A percentile compares a stretch with the other conserved stretches of the same genome.
Evolutionary conservation across 202 grass and related monocot genomes (phyloP).

Genomic region (Zizania palustris): DNA sequence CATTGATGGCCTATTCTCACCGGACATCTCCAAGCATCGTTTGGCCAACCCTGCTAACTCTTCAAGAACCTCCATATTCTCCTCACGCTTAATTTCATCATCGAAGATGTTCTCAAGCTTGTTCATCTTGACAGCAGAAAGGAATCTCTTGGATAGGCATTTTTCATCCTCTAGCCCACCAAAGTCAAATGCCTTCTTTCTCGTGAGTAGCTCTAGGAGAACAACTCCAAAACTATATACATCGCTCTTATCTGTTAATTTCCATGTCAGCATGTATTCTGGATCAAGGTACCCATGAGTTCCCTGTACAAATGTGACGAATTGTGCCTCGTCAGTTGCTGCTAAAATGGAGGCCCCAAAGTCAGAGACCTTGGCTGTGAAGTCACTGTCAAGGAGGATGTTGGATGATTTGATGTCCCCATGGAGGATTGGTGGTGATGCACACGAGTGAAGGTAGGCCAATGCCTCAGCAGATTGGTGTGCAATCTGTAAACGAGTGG

Average conservation of each 20-base stretch:
- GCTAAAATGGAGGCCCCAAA: conserved; percentile 52
- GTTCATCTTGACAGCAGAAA: conserved; percentile 20
- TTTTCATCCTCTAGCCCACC: conserved; percentile 4
- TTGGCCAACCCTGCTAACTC: conserved; percentile 40
- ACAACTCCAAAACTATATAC: conserved; percentile 54
- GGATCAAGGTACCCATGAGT: conserved; percentile 52
- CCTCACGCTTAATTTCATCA: neutral
- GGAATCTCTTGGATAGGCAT: conserved; percentile 35
- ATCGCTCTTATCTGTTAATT: conserved; percentile 52
- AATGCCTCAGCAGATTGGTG: conserved; percentile 36
- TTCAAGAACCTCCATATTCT: conserved; percentile 31
- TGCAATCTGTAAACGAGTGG: conserved; percentile 42
- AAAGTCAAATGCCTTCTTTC: conserved; percentile 27
- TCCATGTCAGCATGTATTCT: conserved; percentile 43
- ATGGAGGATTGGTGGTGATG: conserved; percentile 43
- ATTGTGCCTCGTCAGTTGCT: conserved; percentile 27
- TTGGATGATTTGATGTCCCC: conserved; percentile 51
- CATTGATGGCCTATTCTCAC: conserved; percentile 50
- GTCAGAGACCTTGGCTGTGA: conserved; percentile 38
- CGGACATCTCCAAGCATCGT: conserved; percentile 48
- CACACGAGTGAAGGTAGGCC: conserved; percentile 45
- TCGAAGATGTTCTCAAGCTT: conserved; percentile 36
- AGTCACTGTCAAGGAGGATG: conserved; percentile 35
- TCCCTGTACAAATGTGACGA: conserved; percentile 39
- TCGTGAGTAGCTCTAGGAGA: conserved; percentile 43